These are phyloP conservation scores for Colletotrichum chrysophilum DNA, from an alignment of 2,329 filamentous ascomycete species.

Conservation along the genomic window DNA sequence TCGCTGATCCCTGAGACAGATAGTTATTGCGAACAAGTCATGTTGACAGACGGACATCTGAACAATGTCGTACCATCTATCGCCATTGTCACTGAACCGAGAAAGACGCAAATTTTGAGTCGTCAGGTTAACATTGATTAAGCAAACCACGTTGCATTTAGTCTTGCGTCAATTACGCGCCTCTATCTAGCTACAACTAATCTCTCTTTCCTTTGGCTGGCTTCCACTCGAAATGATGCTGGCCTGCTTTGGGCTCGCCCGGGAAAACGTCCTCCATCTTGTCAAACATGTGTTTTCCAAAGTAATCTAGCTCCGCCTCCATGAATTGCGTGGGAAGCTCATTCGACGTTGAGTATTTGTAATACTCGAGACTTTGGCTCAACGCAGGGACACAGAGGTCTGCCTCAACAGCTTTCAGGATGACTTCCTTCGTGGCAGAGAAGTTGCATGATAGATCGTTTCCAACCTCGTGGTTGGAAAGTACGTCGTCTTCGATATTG, in stretches of 20 bases:
- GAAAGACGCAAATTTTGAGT: not conserved
- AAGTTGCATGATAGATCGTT: constrained; percentile 58
- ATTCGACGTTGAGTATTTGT: constrained; percentile 66
- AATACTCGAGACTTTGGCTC: constrained; percentile 67
- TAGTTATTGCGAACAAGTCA: not conserved
- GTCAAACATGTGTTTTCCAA: constrained; percentile 72
- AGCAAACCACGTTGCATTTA: not conserved
- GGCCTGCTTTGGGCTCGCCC: constrained; percentile 50
- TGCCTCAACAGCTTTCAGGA: constrained; percentile 56
- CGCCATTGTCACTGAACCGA: not conserved
- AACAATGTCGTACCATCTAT: not conserved
- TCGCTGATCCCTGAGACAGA: not conserved
- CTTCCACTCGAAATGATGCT: constrained; percentile 69
- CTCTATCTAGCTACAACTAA: not conserved
- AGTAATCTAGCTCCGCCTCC: constrained; percentile 75
- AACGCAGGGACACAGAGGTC: constrained; percentile 68
- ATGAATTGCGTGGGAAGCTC: constrained; percentile 71
- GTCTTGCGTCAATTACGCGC: accelerated
- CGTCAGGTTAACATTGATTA: too few species aligned
- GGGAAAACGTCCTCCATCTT: constrained; percentile 49
- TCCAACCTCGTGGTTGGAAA: constrained; percentile 41
- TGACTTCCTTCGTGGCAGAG: constrained; percentile 57
- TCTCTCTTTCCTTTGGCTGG: constrained; percentile 31
- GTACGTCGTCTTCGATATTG: constrained; percentile 49
- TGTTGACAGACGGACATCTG: not conserved